These are phyloP conservation scores for Linnemannia elongata DNA, from an alignment of 192 early-diverging fungal genomes.

Conservation along the genomic window DNA sequence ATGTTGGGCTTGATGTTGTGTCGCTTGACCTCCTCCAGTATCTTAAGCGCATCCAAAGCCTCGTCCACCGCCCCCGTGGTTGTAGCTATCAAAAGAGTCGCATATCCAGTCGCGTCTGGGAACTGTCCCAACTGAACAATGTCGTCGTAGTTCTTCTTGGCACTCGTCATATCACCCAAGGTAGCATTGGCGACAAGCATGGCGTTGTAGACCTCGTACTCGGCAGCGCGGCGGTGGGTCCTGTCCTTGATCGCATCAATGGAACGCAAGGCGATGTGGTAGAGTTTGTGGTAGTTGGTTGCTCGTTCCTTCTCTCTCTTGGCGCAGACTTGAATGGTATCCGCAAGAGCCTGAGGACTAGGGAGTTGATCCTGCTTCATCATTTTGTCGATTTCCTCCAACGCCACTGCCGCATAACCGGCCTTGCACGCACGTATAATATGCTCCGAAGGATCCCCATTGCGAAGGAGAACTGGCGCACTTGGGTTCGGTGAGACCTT, in stretches of 20 bases:
- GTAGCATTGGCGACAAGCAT: constrained; percentile 65
- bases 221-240: constrained; percentile 36
- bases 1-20: constrained; percentile 66
- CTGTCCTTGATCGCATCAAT: constrained; percentile 23
- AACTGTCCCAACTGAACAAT: constrained; percentile 58
- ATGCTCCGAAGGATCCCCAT: constrained; percentile 37
- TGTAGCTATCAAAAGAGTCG: constrained; percentile 63
- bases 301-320: constrained; percentile 46
- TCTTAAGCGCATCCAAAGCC: constrained; percentile 63
- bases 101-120: constrained; percentile 68
- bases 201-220: constrained; percentile 63
- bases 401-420: constrained; percentile 46
- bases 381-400: constrained; percentile 48
- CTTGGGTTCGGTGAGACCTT: constrained; percentile 9
- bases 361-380: constrained; percentile 38
- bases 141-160: constrained; percentile 68
- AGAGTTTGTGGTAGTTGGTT: constrained; percentile 43
- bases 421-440: constrained; percentile 46
- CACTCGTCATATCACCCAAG: constrained; percentile 60
- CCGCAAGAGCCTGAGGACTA: constrained; percentile 39
- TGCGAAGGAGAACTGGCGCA: constrained; percentile 20
- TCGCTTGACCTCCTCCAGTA: constrained; percentile 68
- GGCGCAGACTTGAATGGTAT: constrained; percentile 53
- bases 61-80: constrained; percentile 67
- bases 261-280: constrained; percentile 26